phyloP scores from a whole-genome alignment of 2,329 filamentous ascomycete species.

The Whalleya microplaca region DNA sequence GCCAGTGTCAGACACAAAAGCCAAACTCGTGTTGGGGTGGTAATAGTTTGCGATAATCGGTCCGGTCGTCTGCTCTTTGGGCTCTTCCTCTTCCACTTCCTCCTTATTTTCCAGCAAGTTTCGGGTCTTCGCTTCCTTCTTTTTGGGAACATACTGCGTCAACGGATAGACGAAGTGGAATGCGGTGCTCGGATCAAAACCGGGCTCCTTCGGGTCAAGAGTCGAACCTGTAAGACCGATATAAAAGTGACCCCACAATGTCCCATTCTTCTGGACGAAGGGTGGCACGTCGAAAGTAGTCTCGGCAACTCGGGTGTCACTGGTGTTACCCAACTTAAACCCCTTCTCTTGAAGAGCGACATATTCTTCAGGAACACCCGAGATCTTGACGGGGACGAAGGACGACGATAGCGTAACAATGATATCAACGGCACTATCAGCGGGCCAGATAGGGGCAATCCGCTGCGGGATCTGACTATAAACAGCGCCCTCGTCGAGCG shows the following conservation, averaged over 20 bases:
- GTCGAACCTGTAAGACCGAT: conserved; percentile 75
- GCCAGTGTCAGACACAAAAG: conserved; percentile 81
- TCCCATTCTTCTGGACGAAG: conserved; percentile 87
- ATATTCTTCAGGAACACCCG: conserved; percentile 65
- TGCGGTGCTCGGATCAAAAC: conserved; percentile 75
- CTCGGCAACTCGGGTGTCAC: conserved; percentile 76
- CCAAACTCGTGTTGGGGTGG: conserved; percentile 91
- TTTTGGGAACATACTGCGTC: conserved; percentile 89
- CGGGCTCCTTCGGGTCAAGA: conserved; percentile 73
- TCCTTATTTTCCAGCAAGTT: conserved; percentile 72
- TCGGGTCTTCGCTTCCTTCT: conserved; percentile 84
- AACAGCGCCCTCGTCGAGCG: conserved; percentile 62
- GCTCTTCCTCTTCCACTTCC: conserved; percentile 52
- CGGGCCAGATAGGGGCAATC: conserved; percentile 86
- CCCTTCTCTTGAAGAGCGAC: conserved; percentile 79
- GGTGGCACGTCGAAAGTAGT: conserved; percentile 77
- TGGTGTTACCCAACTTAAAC: conserved; percentile 79
- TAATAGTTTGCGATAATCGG: conserved; percentile 86
- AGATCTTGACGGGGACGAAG: conserved; percentile 69
- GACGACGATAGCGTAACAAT: conserved; percentile 82
- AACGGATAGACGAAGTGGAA: conserved; percentile 84
- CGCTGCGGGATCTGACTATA: conserved; percentile 69
- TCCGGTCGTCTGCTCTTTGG: conserved; percentile 58
- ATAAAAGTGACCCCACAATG: conserved; percentile 94
- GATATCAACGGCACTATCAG: conserved; percentile 79